Conservation (phyloP, 176 grass and related monocot genomes). For the Calamus simplicifolius region DNA sequence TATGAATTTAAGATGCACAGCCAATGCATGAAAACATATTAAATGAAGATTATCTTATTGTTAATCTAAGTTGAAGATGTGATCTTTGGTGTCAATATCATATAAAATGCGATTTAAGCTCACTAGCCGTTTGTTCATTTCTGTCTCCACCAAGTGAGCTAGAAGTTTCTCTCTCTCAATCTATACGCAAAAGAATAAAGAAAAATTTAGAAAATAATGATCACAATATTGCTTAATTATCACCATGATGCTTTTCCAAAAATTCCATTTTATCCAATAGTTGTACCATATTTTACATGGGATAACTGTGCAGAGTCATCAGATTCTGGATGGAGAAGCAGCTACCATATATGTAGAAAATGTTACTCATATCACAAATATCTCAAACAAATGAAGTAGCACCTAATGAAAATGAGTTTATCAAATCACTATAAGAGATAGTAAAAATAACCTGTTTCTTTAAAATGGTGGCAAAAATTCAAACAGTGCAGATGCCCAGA, state of each 20-base stretch:
- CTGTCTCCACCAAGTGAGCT: conserved; percentile 86
- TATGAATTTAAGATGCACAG: too few relatives aligned
- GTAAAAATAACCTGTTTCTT: conserved; percentile 67
- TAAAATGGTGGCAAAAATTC: conserved; percentile 95
- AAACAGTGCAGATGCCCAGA: conserved; percentile 97
- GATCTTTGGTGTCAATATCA: too few relatives aligned
- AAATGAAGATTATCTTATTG: too few relatives aligned
- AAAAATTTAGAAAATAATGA: conserved; percentile 1
- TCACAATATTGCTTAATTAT: too few relatives aligned
- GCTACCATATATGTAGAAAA: conserved; percentile 38
- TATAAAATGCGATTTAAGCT: conserved; percentile 7
- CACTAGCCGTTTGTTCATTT: conserved; percentile 89
- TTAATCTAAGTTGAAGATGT: too few relatives aligned
- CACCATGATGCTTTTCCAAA: too few relatives aligned
- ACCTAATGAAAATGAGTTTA: too few relatives aligned
- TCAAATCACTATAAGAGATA: neutral
- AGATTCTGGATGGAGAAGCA: conserved; percentile 92
- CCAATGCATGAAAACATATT: too few relatives aligned
- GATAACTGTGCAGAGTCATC: conserved; percentile 97
- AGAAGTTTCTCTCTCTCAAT: conserved; percentile 99
- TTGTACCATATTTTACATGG: conserved; percentile 38
- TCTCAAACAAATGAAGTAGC: too few relatives aligned
- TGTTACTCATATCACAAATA: conserved; percentile 1
- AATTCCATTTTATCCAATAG: too few relatives aligned
- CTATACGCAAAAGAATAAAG: conserved; percentile 32